Percentiles rank a stretch among this genome's conserved stretches.
Evolutionary conservation across 2,329 filamentous ascomycete species (phyloP).

Genomic region (Aschersonia sp.): DNA sequence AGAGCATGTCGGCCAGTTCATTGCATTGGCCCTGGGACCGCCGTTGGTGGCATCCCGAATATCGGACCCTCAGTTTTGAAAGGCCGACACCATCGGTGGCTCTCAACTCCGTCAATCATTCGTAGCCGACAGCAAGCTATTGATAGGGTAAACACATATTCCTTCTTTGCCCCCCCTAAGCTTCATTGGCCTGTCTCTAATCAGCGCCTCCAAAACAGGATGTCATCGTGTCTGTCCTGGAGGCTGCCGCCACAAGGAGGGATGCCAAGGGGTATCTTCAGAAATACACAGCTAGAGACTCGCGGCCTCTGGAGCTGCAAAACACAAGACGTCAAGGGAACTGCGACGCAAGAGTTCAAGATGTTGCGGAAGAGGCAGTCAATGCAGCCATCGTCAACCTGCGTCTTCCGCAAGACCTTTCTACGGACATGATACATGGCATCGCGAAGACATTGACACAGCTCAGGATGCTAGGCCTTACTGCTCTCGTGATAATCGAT

Average conservation of each 20-base stretch:
- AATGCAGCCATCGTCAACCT: constrained; percentile 80
- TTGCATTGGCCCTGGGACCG: not conserved
- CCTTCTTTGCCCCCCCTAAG: not conserved
- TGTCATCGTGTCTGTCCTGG: constrained; percentile 73
- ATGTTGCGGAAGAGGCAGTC: constrained; percentile 10
- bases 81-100: constrained; percentile 7
- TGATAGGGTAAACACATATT: constrained; percentile 13
- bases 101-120: constrained; percentile 15
- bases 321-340: not conserved
- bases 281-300: constrained; percentile 46
- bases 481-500: constrained; percentile 73
- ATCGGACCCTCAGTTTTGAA: not conserved
- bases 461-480: constrained; percentile 66
- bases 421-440: constrained; percentile 54
- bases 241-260: constrained; percentile 79
- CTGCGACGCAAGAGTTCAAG: not conserved
- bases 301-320: constrained; percentile 2
- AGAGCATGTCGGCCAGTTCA: not conserved
- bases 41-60: not conserved
- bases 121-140: constrained; percentile 16
- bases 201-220: constrained; percentile 37
- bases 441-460: constrained; percentile 76
- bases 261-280: constrained; percentile 87
- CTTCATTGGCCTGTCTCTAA: not conserved
- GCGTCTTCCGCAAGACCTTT: constrained; percentile 54